Evolutionary conservation across 257 asterid genomes (phyloP).

Genomic region (Solanum tarapatanum): DNA sequence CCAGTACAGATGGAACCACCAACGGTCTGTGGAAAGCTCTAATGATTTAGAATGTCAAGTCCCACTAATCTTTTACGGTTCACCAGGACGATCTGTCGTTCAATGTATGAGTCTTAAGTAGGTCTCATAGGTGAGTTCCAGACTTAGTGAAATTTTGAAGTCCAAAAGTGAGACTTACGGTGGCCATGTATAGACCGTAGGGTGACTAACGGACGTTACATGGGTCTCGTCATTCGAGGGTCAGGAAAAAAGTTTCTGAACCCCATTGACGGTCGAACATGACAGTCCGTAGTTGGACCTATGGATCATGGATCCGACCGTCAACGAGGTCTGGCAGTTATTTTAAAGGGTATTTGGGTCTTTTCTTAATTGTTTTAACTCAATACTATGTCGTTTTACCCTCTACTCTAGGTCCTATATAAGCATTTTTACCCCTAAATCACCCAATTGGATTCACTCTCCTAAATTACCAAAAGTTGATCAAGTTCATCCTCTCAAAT

Average conservation of each 20-base stretch:
- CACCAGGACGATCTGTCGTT: neutral
- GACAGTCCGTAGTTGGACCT: neutral
- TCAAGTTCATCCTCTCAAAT: neutral
- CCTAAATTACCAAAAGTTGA: neutral
- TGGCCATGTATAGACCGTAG: neutral
- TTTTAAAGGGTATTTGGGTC: neutral
- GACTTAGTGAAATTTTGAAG: neutral
- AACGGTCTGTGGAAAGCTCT: neutral
- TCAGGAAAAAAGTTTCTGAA: neutral
- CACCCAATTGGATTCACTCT: neutral
- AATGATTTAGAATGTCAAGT: neutral
- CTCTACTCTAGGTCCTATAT: neutral
- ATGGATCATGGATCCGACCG: neutral
- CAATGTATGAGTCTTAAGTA: neutral
- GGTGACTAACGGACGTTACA: neutral
- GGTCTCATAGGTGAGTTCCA: neutral
- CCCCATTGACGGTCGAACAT: neutral
- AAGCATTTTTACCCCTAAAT: neutral
- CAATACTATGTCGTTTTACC: neutral
- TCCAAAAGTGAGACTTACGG: too few relatives aligned
- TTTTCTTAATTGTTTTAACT: too few relatives aligned
- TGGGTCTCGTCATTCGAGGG: neutral
- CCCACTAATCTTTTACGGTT: too few relatives aligned
- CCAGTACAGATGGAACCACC: neutral
- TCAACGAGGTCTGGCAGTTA: neutral